Base-by-base conservation (phyloP, 164 flowering plant species). In the Aristolochia fimbriata region DNA sequence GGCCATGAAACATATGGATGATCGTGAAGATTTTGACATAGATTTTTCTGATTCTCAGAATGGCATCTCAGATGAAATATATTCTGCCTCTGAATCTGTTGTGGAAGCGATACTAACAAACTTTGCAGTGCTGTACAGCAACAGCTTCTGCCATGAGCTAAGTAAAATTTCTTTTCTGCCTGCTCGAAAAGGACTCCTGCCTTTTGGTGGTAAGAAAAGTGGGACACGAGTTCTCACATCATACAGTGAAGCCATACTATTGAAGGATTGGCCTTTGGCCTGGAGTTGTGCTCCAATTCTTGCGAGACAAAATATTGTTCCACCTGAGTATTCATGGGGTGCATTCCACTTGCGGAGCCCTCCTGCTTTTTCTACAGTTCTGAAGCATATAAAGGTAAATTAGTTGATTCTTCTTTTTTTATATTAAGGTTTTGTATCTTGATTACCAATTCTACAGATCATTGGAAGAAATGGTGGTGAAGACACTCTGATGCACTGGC, bases 401-500 rank as follows among this genome's bases (percentile, higher is more conserved):
- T 25, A n/a, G 14, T 17, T 58, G 23, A 14, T 50, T 17, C 53
- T 24, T 54, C 37, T 62, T 56, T 57, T 23, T 14, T 25, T 50
- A 50, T 46, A 27, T 51, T 15, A 23, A 62, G 33, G 22, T 49
- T 14, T 61, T 4, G 24, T 19, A 15, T 27, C 19, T 30, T 57
- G 17, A 9, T 15, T 22, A 37, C 14, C 21, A 47, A 2, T 67
- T 30, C 22, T 24, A 1, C 79, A 93, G 99, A 75, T 76, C 47
- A 78, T 86, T 70, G 97, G 96, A 63, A 82, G 65, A 70, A 81
- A 86, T 78, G 78, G 90, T 59, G 97, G 99, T 73, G 99, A 88
- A 73, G 94, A 87, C 67, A 85, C 97, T 7, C 91, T 93, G 71
- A 82, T 88, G 63, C 99, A 86, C 68, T 93, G 99, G 99, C 99